phyloP scores from a whole-genome alignment of 495 filamentous ascomycete genomes.

The Tuber brumale region DNA sequence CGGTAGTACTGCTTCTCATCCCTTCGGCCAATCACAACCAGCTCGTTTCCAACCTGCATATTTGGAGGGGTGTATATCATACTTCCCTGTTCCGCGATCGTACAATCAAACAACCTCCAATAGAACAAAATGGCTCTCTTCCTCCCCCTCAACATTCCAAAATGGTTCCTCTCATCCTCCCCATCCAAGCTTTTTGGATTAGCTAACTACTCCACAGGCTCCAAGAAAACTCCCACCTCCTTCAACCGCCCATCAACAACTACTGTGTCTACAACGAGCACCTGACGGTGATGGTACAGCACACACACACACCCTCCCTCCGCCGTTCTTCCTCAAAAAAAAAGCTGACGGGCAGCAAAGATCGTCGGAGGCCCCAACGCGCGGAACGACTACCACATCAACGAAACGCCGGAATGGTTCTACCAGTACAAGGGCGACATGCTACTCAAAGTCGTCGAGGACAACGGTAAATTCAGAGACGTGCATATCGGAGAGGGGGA shows the following conservation, averaged over 20 bases:
- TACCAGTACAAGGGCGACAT: slow-evolving; percentile 91
- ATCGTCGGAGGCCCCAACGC: slow-evolving; percentile 96
- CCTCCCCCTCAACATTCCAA: slow-evolving; percentile 67
- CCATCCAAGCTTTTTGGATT: background rate
- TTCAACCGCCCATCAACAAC: slow-evolving; percentile 94
- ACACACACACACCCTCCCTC: slow-evolving; percentile 31
- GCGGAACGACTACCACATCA: slow-evolving; percentile 97
- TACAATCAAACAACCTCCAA: background rate
- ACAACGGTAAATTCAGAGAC: slow-evolving; percentile 63
- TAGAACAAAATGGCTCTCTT: slow-evolving; percentile 8
- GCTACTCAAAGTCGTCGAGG: slow-evolving; percentile 84
- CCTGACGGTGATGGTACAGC: slow-evolving; percentile 63
- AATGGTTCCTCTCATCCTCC: slow-evolving; percentile 55
- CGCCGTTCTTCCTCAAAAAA: background rate
- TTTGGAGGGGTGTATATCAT: too few relatives aligned
- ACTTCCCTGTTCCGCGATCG: too few relatives aligned
- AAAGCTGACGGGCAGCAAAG: slow-evolving; percentile 45
- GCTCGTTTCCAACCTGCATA: too few relatives aligned
- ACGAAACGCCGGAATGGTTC: slow-evolving; percentile 93
- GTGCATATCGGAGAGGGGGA: slow-evolving; percentile 87
- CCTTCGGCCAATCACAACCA: too few relatives aligned
- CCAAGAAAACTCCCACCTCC: slow-evolving; percentile 80
- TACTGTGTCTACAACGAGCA: slow-evolving; percentile 85
- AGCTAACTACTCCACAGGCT: slow-evolving; percentile 56
- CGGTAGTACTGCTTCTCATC: too few relatives aligned